These are phyloP conservation scores for Lasiosphaeris hirsuta DNA, from an alignment of 495 filamentous ascomycete species.

Conservation along the genomic window DNA sequence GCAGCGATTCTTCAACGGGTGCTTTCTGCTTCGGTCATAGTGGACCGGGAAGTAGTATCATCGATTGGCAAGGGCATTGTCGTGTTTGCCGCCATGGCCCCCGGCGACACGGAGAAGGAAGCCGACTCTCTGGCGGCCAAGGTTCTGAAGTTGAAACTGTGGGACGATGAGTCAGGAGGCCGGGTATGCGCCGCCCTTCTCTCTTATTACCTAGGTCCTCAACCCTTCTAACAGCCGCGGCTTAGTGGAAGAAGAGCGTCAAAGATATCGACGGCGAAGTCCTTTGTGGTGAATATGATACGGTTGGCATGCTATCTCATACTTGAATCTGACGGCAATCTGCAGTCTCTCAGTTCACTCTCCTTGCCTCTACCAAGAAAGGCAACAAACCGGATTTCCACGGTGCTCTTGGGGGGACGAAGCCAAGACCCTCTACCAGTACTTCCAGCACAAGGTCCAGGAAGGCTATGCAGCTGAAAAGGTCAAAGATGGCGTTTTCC, in stretches of 20 bases:
- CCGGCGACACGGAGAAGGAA: conserved; percentile 87
- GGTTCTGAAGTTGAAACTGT: conserved; percentile 84
- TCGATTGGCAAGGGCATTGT: conserved; percentile 86
- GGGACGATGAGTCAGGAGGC: conserved; percentile 71
- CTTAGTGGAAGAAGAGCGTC: conserved; percentile 83
- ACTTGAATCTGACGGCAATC: not conserved
- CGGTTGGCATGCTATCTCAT: not conserved
- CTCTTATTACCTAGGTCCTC: not conserved
- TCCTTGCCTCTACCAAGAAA: conserved; percentile 88
- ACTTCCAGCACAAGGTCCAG: conserved; percentile 74
- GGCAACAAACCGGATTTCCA: conserved; percentile 96
- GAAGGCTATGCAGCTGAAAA: conserved; percentile 67
- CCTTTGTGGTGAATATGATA: conserved; percentile 69
- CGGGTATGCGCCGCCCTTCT: conserved; percentile 40
- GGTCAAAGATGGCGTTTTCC: conserved; percentile 93
- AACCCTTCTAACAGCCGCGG: conserved; percentile 6
- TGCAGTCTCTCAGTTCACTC: conserved; percentile 95
- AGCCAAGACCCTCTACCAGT: conserved; percentile 76
- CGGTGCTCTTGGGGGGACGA: conserved; percentile 71
- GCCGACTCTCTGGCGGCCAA: conserved; percentile 78
- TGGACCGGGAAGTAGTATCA: conserved; percentile 87
- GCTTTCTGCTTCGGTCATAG: conserved; percentile 94
- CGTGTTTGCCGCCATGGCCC: conserved; percentile 86
- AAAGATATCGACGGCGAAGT: conserved; percentile 85
- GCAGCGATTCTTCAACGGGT: conserved; percentile 92